These are phyloP conservation scores for Nyssa sinensis DNA, from an alignment of 148 eudicot genomes.

Conservation along the genomic window DNA sequence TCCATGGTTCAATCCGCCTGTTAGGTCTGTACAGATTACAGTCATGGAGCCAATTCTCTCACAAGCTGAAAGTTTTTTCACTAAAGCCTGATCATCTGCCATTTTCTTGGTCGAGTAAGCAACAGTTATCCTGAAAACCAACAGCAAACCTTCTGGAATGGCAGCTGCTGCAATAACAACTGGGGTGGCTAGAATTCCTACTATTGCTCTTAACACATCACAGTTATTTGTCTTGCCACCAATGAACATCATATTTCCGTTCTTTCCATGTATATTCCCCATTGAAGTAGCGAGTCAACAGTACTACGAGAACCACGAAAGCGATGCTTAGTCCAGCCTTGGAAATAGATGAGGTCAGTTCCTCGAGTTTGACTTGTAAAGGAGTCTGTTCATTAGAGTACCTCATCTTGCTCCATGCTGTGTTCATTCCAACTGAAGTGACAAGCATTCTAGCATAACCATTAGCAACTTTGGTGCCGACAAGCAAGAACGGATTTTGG, in stretches of 20 bases:
- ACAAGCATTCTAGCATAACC: conserved; percentile 23
- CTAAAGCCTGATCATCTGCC: conserved; percentile 11
- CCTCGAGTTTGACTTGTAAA: neutral
- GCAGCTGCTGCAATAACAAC: neutral
- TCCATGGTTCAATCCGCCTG: conserved; percentile 10
- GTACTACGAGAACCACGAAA: neutral
- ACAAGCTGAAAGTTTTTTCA: conserved; percentile 10
- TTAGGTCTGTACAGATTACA: conserved; percentile 12
- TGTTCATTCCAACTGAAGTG: conserved; percentile 23
- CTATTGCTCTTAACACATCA: neutral
- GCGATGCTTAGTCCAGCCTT: conserved; percentile 12
- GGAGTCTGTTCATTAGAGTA: neutral
- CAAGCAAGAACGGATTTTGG: conserved; percentile 13
- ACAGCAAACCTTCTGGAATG: conserved; percentile 8
- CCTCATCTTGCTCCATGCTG: conserved; percentile 18
- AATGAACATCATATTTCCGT: conserved; percentile 3
- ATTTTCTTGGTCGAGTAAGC: conserved; percentile 26
- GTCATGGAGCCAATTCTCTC: conserved; percentile 19
- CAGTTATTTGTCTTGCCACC: neutral
- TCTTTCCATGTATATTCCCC: neutral
- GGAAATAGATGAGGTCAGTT: conserved; percentile 3
- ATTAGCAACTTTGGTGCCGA: conserved; percentile 16
- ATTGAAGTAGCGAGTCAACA: conserved; percentile 17
- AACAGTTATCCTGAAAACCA: conserved; percentile 8
- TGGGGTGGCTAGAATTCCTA: neutral